Conservation (phyloP, 169 alveolate species). For the Amoebophrya sp. region DNA sequence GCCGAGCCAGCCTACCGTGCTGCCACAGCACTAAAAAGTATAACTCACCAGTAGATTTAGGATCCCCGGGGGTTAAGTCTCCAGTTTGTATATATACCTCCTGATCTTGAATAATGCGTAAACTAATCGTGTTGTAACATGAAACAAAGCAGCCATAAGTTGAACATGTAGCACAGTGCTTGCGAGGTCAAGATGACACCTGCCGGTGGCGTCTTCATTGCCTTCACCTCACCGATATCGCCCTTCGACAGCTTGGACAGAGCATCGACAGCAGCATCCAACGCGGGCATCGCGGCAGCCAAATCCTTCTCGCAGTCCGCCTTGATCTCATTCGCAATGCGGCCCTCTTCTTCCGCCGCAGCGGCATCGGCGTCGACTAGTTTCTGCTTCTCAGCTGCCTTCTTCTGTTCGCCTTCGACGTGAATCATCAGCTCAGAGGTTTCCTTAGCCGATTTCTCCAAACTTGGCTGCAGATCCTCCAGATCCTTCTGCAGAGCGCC, state of each 20-base stretch:
- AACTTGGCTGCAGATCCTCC: slow-evolving; percentile 68
- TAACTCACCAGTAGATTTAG: too few relatives aligned
- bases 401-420: slow-evolving; percentile 74
- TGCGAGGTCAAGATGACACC: slow-evolving; percentile 68
- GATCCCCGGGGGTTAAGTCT: too few relatives aligned
- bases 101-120: too few relatives aligned
- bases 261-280: slow-evolving; percentile 84
- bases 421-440: slow-evolving; percentile 72
- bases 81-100: too few relatives aligned
- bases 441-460: slow-evolving; percentile 71
- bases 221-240: slow-evolving; percentile 84
- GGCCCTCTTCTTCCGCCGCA: slow-evolving; percentile 70
- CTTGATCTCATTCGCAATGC: slow-evolving; percentile 72
- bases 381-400: slow-evolving; percentile 65
- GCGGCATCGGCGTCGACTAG: slow-evolving; percentile 64
- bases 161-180: slow-evolving; percentile 72
- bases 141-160: slow-evolving; percentile 51
- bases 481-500: slow-evolving; percentile 72
- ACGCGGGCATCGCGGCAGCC: slow-evolving; percentile 79
- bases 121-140: too few relatives aligned
- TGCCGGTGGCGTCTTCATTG: slow-evolving; percentile 76
- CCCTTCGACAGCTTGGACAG: slow-evolving; percentile 77
- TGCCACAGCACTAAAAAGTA: too few relatives aligned
- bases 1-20: too few relatives aligned
- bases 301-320: slow-evolving; percentile 75